These are phyloP conservation scores for Fusarium sp. DNA, from an alignment of 2,329 filamentous ascomycete species.

Conservation along the genomic window DNA sequence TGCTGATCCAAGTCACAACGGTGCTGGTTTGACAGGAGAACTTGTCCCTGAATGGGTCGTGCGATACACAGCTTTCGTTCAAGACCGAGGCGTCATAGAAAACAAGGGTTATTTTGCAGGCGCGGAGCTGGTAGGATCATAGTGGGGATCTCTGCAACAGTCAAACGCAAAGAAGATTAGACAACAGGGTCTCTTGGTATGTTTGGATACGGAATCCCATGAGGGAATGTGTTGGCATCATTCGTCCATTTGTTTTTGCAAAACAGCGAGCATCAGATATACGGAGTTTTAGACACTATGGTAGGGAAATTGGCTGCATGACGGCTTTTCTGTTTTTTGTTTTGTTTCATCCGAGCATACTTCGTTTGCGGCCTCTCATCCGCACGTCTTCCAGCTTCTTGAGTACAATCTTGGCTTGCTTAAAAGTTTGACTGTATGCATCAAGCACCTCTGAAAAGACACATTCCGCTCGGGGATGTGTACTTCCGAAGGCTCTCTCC, in stretches of 20 bases:
- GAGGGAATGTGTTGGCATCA: conserved; percentile 28
- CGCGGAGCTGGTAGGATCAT: conserved; percentile 71
- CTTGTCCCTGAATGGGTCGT: conserved; percentile 93
- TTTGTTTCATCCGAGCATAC: conserved; percentile 83
- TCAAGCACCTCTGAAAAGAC: conserved; percentile 79
- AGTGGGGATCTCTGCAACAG: conserved; percentile 12
- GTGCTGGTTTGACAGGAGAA: conserved; percentile 75
- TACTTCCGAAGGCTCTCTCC: conserved; percentile 93
- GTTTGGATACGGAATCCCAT: conserved; percentile 27
- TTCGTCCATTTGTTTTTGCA: conserved; percentile 42
- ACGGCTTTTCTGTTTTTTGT: conserved; percentile 32
- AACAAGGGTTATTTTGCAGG: conserved; percentile 98
- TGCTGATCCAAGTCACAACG: conserved; percentile 64
- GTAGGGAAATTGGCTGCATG: conserved; percentile 43
- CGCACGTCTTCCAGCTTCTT: conserved; percentile 91
- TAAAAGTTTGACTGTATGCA: conserved; percentile 79
- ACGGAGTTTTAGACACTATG: conserved; percentile 46
- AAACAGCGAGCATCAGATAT: conserved; percentile 51
- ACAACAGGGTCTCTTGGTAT: conserved; percentile 19
- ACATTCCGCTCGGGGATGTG: conserved; percentile 85
- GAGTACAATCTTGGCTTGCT: conserved; percentile 78
- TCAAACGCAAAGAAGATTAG: neutral
- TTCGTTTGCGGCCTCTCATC: conserved; percentile 93
- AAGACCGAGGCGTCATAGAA: conserved; percentile 94
- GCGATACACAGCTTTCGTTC: conserved; percentile 96